Evolutionary conservation across 1,139 yeast genomes (phyloP), one percentile per base, ranked within the genome.

Genomic region (Hyphopichia burtonii): DNA sequence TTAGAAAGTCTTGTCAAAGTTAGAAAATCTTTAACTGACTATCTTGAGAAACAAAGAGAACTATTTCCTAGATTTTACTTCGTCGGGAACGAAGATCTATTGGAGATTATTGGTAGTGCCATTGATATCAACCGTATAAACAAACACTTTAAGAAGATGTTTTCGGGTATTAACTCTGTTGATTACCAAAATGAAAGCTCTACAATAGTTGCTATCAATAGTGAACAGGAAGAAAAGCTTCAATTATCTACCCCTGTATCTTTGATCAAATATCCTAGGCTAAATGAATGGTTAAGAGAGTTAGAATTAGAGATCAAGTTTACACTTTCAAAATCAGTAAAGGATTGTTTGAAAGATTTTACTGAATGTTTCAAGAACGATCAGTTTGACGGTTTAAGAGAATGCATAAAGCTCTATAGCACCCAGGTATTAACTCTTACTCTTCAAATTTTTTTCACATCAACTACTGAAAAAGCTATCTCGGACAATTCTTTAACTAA

Each of bases 71-170:
- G 98, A 37, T 86, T 91, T 46, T 90, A 85, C 53, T 91, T 93
- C 55, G 68, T 93, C 32, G 97, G 98, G 6, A 93, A 93, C 56
- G 96, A 90, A 49, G 97, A 91, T 57, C 66, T 93, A 33, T 65
- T 93, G 32, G 96, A 89, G 48, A 77, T 93, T 34, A 77, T 93
- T 42, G 96, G 97, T 3, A 76, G 83, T 44, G 70, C 83, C 0
- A 64, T 63, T 8, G 78, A 83, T 50, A 59, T 79, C 4, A 46
- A 48, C 0, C 59, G 77, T 8, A 67, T 84, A 3, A 82, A 83
- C 23, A 74, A 71, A 46, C 94, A 86, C 55, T 62, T 89, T 42
- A 71, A 70, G 41, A 88, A 87, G 54, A 77, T 93, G 82, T 90
- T 86, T 59, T 63, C 81, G 3, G 95, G 95, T 1, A 68, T 89